These are phyloP conservation scores for Botrytis cinerea DNA, from an alignment of 2,329 filamentous ascomycete species.

Conservation along the genomic window DNA sequence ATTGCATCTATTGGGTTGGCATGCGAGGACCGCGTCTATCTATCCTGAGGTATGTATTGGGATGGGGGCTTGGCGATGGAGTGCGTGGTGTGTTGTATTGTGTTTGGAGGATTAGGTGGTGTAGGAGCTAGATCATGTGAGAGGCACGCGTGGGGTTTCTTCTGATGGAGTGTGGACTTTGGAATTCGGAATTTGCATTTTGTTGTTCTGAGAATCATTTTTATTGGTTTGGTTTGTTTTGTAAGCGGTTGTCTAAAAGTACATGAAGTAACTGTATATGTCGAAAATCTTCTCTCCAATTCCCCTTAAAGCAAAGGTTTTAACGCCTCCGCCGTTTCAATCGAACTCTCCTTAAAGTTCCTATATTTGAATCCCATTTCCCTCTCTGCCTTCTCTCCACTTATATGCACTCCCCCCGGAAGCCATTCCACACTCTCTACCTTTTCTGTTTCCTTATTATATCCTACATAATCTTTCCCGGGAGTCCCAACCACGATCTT, in stretches of 20 bases:
- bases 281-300: background rate
- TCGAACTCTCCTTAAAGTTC: conserved; percentile 35
- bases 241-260: no score
- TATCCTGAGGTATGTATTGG: background rate
- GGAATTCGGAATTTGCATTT: no score
- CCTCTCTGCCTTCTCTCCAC: conserved; percentile 38
- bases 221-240: rapidly evolving
- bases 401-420: conserved; percentile 31
- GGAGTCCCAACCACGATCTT: conserved; percentile 45
- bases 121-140: background rate
- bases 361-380: conserved; percentile 39
- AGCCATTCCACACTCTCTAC: conserved; percentile 28
- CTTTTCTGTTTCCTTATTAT: conserved; percentile 32
- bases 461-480: conserved; percentile 45
- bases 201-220: background rate
- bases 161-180: background rate
- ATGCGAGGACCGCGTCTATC: background rate
- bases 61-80: background rate
- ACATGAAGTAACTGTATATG: background rate
- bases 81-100: background rate
- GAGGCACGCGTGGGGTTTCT: no score
- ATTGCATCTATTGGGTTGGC: background rate
- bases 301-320: conserved; percentile 29
- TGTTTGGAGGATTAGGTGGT: background rate
- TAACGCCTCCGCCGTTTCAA: conserved; percentile 44